Percentiles rank a stretch among this genome's conserved stretches.
These are phyloP conservation scores for Diplodia intermedia DNA, from an alignment of 2,329 filamentous ascomycete species.

Conservation along the genomic window DNA sequence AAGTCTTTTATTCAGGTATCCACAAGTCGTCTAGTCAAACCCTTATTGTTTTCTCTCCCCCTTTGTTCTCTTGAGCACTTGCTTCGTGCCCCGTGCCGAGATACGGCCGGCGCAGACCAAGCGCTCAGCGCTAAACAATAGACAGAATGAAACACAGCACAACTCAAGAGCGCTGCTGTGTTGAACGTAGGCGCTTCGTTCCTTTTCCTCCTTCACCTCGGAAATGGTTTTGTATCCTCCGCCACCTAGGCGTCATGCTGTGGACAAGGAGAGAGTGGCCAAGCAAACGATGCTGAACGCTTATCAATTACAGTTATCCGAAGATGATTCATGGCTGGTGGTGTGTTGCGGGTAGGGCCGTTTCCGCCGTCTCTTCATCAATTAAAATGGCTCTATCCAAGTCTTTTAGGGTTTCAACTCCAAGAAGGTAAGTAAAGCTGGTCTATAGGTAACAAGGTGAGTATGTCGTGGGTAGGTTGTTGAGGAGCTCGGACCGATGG, in stretches of 20 bases:
- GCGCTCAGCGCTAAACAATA: neutral
- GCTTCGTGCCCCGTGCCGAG: neutral
- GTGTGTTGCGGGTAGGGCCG: slow-evolving; percentile 19
- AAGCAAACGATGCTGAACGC: neutral
- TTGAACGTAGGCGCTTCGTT: slow-evolving; percentile 1
- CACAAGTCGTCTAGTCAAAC: neutral
- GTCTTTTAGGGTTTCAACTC: slow-evolving; percentile 1
- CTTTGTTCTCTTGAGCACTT: neutral
- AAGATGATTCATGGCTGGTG: neutral
- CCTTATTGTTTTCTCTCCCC: neutral
- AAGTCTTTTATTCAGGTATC: neutral
- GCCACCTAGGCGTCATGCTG: neutral
- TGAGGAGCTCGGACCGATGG: neutral
- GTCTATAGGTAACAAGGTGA: neutral
- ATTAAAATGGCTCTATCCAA: slow-evolving; percentile 31
- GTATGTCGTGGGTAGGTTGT: neutral
- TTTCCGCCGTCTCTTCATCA: slow-evolving; percentile 31
- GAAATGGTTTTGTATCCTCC: neutral
- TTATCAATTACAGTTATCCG: neutral
- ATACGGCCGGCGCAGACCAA: neutral
- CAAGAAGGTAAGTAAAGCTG: slow-evolving; percentile 3
- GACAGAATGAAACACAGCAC: neutral
- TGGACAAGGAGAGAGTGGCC: neutral
- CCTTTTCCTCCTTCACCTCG: neutral
- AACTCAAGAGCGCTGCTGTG: neutral